These are phyloP conservation scores for Phanerochaete sordida DNA, from an alignment of 768 basidiomycete species.

Conservation along the genomic window DNA sequence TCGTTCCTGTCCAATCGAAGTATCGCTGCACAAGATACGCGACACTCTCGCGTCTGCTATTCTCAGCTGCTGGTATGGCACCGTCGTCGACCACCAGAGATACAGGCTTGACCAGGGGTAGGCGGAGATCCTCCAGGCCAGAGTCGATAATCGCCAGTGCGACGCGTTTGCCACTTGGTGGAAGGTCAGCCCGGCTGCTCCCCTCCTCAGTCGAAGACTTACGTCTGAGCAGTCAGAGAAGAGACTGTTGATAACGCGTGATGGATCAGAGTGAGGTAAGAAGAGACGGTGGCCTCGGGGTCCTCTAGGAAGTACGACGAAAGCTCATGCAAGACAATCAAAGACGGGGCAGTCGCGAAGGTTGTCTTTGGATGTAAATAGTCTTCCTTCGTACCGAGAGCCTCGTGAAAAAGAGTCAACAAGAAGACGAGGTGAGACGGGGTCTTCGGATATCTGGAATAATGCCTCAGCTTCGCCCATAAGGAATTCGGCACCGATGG, in stretches of 20 bases:
- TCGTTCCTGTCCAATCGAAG: constrained; percentile 48
- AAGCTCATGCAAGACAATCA: constrained; percentile 60
- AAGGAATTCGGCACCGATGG: background rate
- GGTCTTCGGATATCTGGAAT: constrained; percentile 60
- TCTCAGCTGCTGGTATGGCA: background rate
- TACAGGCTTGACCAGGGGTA: constrained; percentile 20
- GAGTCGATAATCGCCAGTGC: constrained; percentile 61
- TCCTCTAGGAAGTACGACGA: constrained; percentile 47
- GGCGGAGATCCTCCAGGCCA: constrained; percentile 29
- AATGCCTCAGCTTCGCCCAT: constrained; percentile 2
- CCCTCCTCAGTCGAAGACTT: constrained; percentile 14
- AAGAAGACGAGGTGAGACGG: constrained; percentile 52
- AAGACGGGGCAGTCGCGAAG: constrained; percentile 38
- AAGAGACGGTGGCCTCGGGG: constrained; percentile 33
- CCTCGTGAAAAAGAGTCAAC: constrained; percentile 44
- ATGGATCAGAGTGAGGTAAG: constrained; percentile 48
- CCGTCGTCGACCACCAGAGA: constrained; percentile 2
- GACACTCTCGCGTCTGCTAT: constrained; percentile 30
- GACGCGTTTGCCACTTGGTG: constrained; percentile 19
- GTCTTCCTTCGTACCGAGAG: constrained; percentile 20
- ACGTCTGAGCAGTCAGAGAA: constrained; percentile 29
- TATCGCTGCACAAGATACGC: constrained; percentile 45
- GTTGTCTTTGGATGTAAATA: constrained; percentile 30
- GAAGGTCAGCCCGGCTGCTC: background rate
- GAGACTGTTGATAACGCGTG: constrained; percentile 42